Base-by-base conservation (phyloP, 1,139 yeast species). In the Magnusiomyces fungicola region DNA sequence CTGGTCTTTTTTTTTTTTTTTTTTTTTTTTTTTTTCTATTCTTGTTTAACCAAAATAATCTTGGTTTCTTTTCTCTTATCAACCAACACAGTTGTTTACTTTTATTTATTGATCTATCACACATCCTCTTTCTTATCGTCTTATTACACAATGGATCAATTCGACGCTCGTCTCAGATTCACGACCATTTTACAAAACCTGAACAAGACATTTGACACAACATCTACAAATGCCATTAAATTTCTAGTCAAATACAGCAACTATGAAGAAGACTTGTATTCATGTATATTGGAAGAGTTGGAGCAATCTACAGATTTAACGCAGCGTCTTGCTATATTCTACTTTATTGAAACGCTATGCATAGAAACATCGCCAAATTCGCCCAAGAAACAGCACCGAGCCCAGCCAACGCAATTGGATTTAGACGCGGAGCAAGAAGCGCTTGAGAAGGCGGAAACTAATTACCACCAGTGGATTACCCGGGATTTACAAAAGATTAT, bases 121-220 rank as follows among this genome's bases (percentile, higher is more conserved):
- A 9, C 6, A 14, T 6, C 6, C 6, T 22, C 9, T 38, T 38
- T 22, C 18, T 22, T 38, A 10, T 22, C 14, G 9, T 38, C n/a
- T 22, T 18, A 18, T 36, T 36, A 6, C 9, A 16, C 40, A 33
- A 83, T 85, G 92, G 95, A 85, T 61, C 80, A 92, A 1, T 83
- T 85, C 64, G 94, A 83, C 61, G 85, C 88, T 2, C 76, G 88
- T 51, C 69, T 84, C 44, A 82, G 81, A 63, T 81, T 88, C 58
- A 70, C 76, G 16, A 84, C 80, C 60, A 73, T 79, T 43, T 71
- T 88, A 38, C 72, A 79, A 54, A 63, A 71, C 5, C 69, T 88
- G 46, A 80, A 79, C 45, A 34, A 21, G 3, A 89, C 95, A 0
- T 76, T 89, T 2, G 70, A 75, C 14, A 77, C 75, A 51, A 73